Evolutionary conservation across 805 yeast species (phyloP).

Genomic region (Grigorovia jiainica): DNA sequence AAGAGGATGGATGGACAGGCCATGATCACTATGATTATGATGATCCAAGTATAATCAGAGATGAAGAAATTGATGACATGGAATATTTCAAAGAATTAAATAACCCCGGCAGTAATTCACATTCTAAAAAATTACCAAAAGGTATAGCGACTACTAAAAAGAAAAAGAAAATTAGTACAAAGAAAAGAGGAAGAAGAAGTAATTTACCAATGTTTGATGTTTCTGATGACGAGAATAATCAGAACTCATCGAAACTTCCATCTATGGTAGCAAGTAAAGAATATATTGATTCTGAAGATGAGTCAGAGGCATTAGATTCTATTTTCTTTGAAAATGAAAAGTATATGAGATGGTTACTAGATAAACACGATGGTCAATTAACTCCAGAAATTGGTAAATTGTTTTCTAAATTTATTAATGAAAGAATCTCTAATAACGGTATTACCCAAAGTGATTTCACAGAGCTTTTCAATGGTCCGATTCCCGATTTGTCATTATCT

Average conservation of each 20-base stretch:
- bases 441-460: constrained; percentile 12
- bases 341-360: constrained; percentile 26
- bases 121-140: constrained; percentile 4
- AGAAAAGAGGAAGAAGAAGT: background rate
- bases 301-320: constrained; percentile 14
- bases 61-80: constrained; percentile 13
- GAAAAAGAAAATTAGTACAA: constrained; percentile 2
- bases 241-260: background rate
- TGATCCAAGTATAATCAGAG: constrained; percentile 15
- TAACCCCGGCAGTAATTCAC: background rate
- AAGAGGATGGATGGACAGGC: constrained; percentile 17
- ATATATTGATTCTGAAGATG: constrained; percentile 28
- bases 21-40: constrained; percentile 15
- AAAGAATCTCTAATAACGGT: constrained; percentile 22
- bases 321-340: constrained; percentile 29
- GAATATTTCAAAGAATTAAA: constrained; percentile 23
- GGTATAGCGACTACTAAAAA: constrained; percentile 17
- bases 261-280: constrained; percentile 21
- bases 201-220: constrained; percentile 10
- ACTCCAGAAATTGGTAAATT: constrained; percentile 13
- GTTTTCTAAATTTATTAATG: constrained; percentile 22
- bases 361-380: constrained; percentile 20
- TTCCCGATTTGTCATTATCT: constrained; percentile 11
- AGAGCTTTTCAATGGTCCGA: constrained; percentile 23
- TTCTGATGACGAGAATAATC: constrained; percentile 5